Percentiles rank a stretch among this genome's conserved stretches.
Conservation (phyloP, 1,284 basidiomycete genomes). For the Ceratobasidium sp. region DNA sequence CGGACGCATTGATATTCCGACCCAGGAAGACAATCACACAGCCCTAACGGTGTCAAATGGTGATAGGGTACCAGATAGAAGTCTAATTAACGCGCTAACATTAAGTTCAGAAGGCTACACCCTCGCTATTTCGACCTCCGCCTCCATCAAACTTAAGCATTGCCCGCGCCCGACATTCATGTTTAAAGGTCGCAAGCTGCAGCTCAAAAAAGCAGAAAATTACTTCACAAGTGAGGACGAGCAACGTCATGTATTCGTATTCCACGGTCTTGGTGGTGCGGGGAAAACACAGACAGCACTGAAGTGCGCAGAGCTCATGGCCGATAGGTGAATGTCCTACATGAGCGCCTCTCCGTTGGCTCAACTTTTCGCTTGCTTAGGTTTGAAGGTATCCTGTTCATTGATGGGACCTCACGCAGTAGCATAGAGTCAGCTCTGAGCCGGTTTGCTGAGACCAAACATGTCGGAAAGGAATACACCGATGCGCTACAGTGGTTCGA, state of each 20-base stretch:
- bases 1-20: too few species aligned
- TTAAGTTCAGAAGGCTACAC: too few species aligned
- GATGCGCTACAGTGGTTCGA: not conserved
- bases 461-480: not conserved
- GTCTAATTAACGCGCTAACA: too few species aligned
- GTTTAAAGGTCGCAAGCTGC: not conserved
- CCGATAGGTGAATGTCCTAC: not conserved
- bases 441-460: not conserved
- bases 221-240: not conserved
- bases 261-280: too few species aligned
- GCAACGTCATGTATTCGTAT: not conserved
- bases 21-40: not conserved
- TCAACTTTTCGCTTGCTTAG: not conserved
- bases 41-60: not conserved
- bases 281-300: slow-evolving; percentile 6
- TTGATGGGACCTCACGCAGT: not conserved
- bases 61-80: not conserved
- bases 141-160: too few species aligned
- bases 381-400: not conserved
- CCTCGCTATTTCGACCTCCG: too few species aligned
- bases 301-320: not conserved
- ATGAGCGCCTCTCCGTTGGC: not conserved
- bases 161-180: not conserved
- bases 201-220: not conserved
- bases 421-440: not conserved